A percentile compares a stretch with the other conserved stretches of the same genome.
Evolutionary conservation across 257 asterid species (phyloP).

Genomic region (Coffea eugenioides): DNA sequence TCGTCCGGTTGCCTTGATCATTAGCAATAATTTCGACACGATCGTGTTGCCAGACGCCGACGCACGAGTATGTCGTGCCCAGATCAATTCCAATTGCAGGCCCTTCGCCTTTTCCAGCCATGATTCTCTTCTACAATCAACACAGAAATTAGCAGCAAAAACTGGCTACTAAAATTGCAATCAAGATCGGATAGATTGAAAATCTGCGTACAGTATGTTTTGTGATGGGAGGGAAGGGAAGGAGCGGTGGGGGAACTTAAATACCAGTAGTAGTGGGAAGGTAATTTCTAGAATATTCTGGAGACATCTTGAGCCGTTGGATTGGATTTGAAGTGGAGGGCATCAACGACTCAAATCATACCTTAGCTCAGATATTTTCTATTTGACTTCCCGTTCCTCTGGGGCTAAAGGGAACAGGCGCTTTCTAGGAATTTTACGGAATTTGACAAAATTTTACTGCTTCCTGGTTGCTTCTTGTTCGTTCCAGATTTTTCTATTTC

Average conservation of each 20-base stretch:
- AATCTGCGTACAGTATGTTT: too few relatives aligned
- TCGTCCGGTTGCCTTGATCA: conserved; percentile 42
- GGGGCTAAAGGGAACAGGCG: neutral
- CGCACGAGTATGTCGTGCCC: conserved; percentile 41
- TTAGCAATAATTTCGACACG: conserved; percentile 39
- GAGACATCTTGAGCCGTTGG: conserved; percentile 8
- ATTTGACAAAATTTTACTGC: neutral
- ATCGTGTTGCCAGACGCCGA: conserved; percentile 41
- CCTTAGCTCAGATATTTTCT: neutral
- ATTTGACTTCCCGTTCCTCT: neutral
- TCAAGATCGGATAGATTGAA: too few relatives aligned
- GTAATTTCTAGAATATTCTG: conserved; percentile 30
- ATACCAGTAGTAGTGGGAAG: neutral
- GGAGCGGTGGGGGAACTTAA: neutral
- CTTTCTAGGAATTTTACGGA: neutral
- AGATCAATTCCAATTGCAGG: conserved; percentile 41
- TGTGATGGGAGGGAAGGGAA: too few relatives aligned
- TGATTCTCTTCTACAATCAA: neutral
- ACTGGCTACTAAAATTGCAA: neutral
- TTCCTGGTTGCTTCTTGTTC: conserved; percentile 15
- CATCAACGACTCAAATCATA: too few relatives aligned
- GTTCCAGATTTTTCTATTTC: conserved; percentile 15
- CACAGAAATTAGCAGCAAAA: neutral
- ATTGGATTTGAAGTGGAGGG: conserved; percentile 5
- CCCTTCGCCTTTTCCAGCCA: conserved; percentile 40